A percentile compares a stretch with the other conserved stretches of the same genome.
Evolutionary conservation across 2,329 filamentous ascomycete species (phyloP).

Genomic region (Epichloe uncinata): DNA sequence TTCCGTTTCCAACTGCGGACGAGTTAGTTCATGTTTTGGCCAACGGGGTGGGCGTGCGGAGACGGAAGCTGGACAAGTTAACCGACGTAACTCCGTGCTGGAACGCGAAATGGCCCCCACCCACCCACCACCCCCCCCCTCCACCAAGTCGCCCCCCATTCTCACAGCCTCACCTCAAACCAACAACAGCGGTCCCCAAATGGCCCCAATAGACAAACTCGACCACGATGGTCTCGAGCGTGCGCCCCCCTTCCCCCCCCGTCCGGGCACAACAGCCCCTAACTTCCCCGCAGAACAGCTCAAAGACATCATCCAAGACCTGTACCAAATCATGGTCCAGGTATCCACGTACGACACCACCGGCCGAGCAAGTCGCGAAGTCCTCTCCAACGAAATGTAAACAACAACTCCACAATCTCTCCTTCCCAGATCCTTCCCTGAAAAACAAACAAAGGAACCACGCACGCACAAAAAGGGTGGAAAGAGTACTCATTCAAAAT

Average conservation of each 20-base stretch:
- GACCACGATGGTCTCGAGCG: conserved; percentile 28
- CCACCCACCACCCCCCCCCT: too few species aligned
- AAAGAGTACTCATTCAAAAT: neutral
- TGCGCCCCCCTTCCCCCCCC: conserved; percentile 9
- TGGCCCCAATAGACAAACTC: conserved; percentile 27
- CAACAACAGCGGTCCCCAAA: neutral
- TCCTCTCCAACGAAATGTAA: conserved; percentile 41
- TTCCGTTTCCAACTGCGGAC: too few species aligned
- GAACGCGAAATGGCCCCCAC: too few species aligned
- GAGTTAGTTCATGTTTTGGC: too few species aligned
- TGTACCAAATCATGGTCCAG: conserved; percentile 52
- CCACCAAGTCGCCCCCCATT: too few species aligned
- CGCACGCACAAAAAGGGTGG: neutral
- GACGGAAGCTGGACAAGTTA: too few species aligned
- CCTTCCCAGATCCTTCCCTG: neutral
- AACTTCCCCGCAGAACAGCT: conserved; percentile 32
- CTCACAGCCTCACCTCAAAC: neutral
- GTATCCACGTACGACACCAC: conserved; percentile 45
- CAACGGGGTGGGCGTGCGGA: too few species aligned
- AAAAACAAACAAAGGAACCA: too few species aligned
- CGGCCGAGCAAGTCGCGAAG: conserved; percentile 37
- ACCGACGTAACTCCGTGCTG: too few species aligned
- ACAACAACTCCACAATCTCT: conserved; percentile 3
- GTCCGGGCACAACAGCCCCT: neutral
- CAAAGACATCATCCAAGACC: conserved; percentile 49